Evolutionary conservation across 306 rosid genomes (phyloP), one percentile per base, ranked within the genome.

Genomic region (Cicer judaicum): DNA sequence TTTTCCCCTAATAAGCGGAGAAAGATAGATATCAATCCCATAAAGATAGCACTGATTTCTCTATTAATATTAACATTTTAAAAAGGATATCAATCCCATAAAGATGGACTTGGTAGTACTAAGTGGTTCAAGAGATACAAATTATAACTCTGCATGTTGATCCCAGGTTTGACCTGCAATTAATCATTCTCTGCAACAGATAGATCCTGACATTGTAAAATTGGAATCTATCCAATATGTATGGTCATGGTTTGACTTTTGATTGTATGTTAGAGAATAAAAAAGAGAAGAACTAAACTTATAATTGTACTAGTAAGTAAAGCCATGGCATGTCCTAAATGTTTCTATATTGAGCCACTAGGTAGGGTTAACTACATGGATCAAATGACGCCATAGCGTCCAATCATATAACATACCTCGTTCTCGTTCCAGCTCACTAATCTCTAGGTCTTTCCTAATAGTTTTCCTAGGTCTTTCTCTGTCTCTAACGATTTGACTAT

Each of bases 141-240:
- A 24, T 39, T 40, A 56, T 43, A 47, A 71, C 52, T 76, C 44
- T 14, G 7, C 73, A 43, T 44, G 62, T 42, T 75, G 78, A 63
- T 29, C 52, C 42, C 61, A 46, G 68, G 24, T 11, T 62, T 50
- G 77, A 79, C 68, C 52, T 44, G 62, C 78, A 64, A 42, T 72
- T 79, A 64, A 29, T 54, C 43, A 74, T 73, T 61, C 43, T 71
- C 57, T 70, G 66, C 61, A 49, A 72, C 49, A 12, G 64, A 64
- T 39, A 53, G 10, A 70, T 13, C 29, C 54, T 8, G 56, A 61
- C 34, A 6, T 70, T 56, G 50, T 7, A 42, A 72, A 77, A 11
- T 61, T 82, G 47, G 53, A 67, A 55, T 68, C 11, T 10, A 49
- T 65, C 64, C 12, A 73, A 2, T 5, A 49, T 5, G 7, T 29